Evolutionary conservation across 164 flowering plant species (phyloP).

Genomic region (Pachysandra terminalis): DNA sequence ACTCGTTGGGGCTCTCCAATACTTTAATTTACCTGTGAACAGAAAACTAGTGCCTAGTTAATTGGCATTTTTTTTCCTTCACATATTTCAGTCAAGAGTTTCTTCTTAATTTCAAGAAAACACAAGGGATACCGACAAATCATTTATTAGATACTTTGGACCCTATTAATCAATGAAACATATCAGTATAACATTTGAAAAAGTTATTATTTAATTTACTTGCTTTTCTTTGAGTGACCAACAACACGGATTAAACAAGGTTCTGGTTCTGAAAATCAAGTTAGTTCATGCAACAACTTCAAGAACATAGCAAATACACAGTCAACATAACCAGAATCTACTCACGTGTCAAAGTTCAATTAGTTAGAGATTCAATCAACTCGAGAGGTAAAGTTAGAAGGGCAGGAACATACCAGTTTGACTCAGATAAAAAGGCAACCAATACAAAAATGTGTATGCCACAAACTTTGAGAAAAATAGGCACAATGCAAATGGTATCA

Average conservation of each 20-base stretch:
- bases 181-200: no score
- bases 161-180: neutral
- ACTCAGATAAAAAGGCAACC: slow-evolving; percentile 91
- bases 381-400: neutral
- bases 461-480: slow-evolving; percentile 93
- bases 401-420: slow-evolving; percentile 64
- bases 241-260: no score
- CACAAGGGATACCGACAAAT: neutral
- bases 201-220: no score
- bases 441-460: slow-evolving; percentile 92
- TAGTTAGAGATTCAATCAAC: neutral
- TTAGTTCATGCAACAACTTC: no score
- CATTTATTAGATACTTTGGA: neutral
- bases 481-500: slow-evolving; percentile 83
- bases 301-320: no score
- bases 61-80: no score
- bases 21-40: no score
- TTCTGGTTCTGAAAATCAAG: no score
- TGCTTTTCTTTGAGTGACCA: neutral
- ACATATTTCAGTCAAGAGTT: neutral
- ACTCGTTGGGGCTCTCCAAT: no score
- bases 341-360: neutral
- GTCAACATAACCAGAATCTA: neutral
- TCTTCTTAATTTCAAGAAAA: neutral
- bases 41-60: neutral